Base-by-base conservation (phyloP, 345 rosid genomes). In the Eucalyptus fibrosa region DNA sequence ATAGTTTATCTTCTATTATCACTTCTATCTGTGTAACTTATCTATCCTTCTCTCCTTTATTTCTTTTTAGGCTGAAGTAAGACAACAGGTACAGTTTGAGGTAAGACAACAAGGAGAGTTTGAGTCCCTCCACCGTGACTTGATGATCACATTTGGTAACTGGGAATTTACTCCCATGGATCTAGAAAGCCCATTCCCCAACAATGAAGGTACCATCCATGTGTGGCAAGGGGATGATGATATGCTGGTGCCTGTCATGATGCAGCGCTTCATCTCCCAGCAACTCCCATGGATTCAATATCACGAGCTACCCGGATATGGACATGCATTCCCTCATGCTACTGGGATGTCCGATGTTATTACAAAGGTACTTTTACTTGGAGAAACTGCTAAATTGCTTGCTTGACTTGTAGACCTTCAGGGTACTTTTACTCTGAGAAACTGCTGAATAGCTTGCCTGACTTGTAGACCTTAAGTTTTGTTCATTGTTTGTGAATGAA, bases 221-320 rank as follows among this genome's bases (percentile, higher is more conserved):
- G 28, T 90, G 17, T 90, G 91, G 90, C 91, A 90, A 65, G 91
- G 91, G 77, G 90, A 88, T 26, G 90, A 90, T 19, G 91, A 90
- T 49, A 28, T 49, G 88, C 45, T 88, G 18, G 91, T 88, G 56
- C 91, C 91, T 12, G 88, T 86, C 8, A 56, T 47, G 9, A 47
- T 88, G 72, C 91, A 90, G 89, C 88, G 90, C 50, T 88, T 50
- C 88, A 90, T 90, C 24, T 86, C 69, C 44, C 88, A 80, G 49
- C 50, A 88, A 55, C 90, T 88, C 32, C 90, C 89, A 9, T 90
- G 91, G 91, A 88, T 90, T 77, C 88, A 86, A 44, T 90, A 90
- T 47, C 91, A 90, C 32, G 91, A 88, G 91, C 65, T 90, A 19
- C 86, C 90, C 2, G 87, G 50, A 12, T 86, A 86, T 34, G 91